phyloP scores from a whole-genome alignment of 257 asterid species.

The Solanum lignicaule region DNA sequence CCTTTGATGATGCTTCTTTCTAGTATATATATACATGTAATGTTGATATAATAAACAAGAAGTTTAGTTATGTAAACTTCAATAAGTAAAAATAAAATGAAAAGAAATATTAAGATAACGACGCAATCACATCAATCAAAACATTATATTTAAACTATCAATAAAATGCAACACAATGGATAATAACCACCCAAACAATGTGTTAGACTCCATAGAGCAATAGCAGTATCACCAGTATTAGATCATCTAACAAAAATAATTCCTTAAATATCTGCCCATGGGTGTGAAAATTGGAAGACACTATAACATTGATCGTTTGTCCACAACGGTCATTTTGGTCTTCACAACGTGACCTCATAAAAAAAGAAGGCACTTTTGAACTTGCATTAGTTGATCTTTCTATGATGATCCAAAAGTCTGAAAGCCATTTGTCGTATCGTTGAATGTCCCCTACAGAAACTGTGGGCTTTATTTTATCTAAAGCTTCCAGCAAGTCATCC shows the following conservation, averaged over 20 bases:
- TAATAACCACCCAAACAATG: not conserved
- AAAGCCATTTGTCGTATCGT: constrained; percentile 74
- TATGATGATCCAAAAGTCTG: constrained; percentile 81
- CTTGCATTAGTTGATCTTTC: not conserved
- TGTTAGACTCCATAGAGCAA: not conserved
- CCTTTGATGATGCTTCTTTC: no score
- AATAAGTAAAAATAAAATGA: no score
- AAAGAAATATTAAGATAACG: no score
- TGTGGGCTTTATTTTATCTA: constrained; percentile 77
- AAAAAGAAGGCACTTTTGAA: no score
- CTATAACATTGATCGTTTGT: not conserved
- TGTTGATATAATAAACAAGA: no score
- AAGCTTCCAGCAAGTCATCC: constrained; percentile 90
- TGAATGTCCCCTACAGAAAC: constrained; percentile 77
- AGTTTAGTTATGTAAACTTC: no score
- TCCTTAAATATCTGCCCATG: no score
- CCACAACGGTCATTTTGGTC: not conserved
- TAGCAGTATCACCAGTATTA: not conserved
- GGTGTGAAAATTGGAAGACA: no score
- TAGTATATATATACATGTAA: no score
- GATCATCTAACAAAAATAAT: not conserved
- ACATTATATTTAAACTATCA: no score
- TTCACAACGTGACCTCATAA: not conserved
- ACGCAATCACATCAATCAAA: fast-evolving
- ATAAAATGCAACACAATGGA: not conserved